phyloP scores from a whole-genome alignment of 148 eudicot species.

The Amaranthus hypochondriacus region DNA sequence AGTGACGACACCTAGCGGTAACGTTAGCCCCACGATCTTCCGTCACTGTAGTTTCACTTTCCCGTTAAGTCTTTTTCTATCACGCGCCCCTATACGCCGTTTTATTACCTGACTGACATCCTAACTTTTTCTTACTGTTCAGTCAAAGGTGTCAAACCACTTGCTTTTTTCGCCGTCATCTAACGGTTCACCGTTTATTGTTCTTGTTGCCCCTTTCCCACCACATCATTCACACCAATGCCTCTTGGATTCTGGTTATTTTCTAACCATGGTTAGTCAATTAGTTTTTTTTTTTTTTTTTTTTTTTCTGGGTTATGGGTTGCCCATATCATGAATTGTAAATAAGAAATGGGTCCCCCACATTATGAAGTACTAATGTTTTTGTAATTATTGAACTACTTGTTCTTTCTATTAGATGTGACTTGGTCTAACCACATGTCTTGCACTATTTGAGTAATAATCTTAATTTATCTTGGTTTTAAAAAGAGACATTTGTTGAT shows the following conservation, averaged over 20 bases:
- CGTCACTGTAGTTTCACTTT: conserved; percentile 19
- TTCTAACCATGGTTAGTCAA: conserved; percentile 33
- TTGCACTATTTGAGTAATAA: background rate
- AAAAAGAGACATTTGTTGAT: background rate
- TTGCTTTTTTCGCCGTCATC: background rate
- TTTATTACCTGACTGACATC: background rate
- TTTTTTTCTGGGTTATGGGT: background rate
- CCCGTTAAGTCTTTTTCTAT: background rate
- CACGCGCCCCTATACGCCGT: conserved; percentile 18
- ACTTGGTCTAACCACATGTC: conserved; percentile 11
- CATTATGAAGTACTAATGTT: conserved; percentile 3
- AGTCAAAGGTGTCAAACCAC: conserved; percentile 17
- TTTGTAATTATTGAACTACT: conserved; percentile 7
- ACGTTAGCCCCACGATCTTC: conserved; percentile 10
- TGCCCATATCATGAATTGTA: background rate
- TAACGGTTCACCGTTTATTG: conserved; percentile 2
- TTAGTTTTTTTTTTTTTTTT: background rate
- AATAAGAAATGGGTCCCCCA: background rate
- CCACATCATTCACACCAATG: conserved; percentile 1
- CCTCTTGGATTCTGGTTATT: conserved; percentile 14
- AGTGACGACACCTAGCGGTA: conserved; percentile 29
- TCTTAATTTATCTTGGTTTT: background rate
- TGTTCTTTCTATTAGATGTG: conserved; percentile 6
- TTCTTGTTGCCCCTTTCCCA: background rate
- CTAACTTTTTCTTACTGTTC: conserved; percentile 4